These are phyloP conservation scores for Ilex paraguariensis DNA, from an alignment of 305 asterid genomes.

Conservation along the genomic window DNA sequence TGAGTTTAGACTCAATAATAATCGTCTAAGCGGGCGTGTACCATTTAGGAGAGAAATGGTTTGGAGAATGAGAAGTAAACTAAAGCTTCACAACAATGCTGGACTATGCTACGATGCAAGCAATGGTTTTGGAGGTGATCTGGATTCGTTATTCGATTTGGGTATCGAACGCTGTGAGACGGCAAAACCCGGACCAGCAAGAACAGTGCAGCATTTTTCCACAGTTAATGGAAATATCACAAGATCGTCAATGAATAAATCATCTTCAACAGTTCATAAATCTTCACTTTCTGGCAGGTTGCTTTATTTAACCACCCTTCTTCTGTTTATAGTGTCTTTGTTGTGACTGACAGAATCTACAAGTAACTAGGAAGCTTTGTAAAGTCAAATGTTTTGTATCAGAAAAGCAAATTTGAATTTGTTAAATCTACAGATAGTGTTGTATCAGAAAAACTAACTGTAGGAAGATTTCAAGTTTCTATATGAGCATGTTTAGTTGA, in stretches of 20 bases:
- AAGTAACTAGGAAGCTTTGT: too few relatives aligned
- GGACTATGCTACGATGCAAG: constrained; percentile 65
- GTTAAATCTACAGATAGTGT: too few relatives aligned
- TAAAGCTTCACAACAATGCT: constrained; percentile 52
- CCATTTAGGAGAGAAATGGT: constrained; percentile 69
- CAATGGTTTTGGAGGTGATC: constrained; percentile 68
- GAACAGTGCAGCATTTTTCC: constrained; percentile 43
- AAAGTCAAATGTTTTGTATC: too few relatives aligned
- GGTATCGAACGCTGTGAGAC: constrained; percentile 62
- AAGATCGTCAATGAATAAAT: constrained; percentile 21
- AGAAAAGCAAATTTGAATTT: too few relatives aligned
- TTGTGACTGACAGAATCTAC: constrained; percentile 7
- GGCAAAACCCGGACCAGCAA: constrained; percentile 11
- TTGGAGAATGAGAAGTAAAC: constrained; percentile 84
- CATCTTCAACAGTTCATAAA: constrained; percentile 18
- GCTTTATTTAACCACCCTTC: constrained; percentile 14
- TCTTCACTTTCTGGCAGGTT: constrained; percentile 5
- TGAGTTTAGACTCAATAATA: constrained; percentile 59
- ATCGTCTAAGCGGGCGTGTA: constrained; percentile 47
- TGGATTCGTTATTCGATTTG: constrained; percentile 50
- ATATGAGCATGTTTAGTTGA: too few relatives aligned
- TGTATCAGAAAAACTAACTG: too few relatives aligned
- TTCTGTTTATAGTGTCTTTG: constrained; percentile 24
- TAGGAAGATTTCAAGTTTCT: too few relatives aligned
- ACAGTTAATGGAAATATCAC: constrained; percentile 10